Conservation (phyloP, 306 rosid species). For the Lablab purpureus region DNA sequence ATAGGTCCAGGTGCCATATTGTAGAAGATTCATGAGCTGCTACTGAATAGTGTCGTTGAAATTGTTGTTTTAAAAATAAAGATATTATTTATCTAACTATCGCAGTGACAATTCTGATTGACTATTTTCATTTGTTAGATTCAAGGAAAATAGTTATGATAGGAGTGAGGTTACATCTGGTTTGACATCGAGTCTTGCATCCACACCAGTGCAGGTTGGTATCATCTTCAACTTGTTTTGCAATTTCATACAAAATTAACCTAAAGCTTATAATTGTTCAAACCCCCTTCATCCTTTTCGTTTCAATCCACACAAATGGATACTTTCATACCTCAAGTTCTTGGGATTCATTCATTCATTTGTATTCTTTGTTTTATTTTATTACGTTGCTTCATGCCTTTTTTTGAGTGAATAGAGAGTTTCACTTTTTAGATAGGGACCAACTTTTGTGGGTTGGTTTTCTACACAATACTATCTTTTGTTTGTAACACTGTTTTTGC, state of each 20-base stretch:
- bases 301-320: not conserved
- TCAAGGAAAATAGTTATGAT: slow-evolving; percentile 85
- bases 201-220: slow-evolving; percentile 92
- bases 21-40: no score
- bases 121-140: slow-evolving; percentile 57
- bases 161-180: slow-evolving; percentile 96
- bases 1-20: no score
- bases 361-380: not conserved
- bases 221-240: no score
- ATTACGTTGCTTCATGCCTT: not conserved
- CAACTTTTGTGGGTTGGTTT: not conserved
- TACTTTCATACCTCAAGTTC: not conserved
- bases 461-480: not conserved
- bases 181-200: slow-evolving; percentile 90
- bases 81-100: slow-evolving; percentile 16
- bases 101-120: slow-evolving; percentile 20
- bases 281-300: not conserved
- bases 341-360: not conserved
- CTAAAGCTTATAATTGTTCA: not conserved
- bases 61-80: no score
- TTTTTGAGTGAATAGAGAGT: not conserved
- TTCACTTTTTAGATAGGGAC: not conserved
- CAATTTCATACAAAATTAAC: not conserved
- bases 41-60: no score
- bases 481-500: not conserved